Base-by-base conservation (phyloP, 1,284 basidiomycete species). In the Puccinia hordei region DNA sequence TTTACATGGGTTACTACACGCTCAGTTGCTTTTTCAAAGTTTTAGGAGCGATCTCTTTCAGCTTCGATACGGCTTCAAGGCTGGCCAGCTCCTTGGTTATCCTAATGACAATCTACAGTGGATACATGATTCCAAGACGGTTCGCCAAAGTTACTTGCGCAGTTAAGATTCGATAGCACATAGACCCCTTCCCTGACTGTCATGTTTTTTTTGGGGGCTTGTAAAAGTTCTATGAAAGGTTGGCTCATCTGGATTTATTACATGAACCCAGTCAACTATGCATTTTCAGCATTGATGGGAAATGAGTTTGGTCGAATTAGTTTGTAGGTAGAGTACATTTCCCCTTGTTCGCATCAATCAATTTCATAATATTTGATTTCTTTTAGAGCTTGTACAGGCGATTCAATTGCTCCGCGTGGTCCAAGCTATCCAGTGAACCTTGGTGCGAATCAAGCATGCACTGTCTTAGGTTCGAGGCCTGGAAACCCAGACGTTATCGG, bases 241-340 rank as follows among this genome's bases (percentile, higher is more conserved):
- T 63, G 59, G 46, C 68, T 82, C 15, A 68, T 78, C 57, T 82
- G 76, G 78, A 73, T 84, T 72, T 91, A 89, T 84, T 92, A 93
- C 85, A 86, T 93, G 82, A 82, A 83, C 55, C 85, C 85, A 9
- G 84, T 93, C 63, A 87, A 90, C 19, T 95, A 94, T 86, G 91
- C 91, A 0, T 95, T 92, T 88, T 90, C 91, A 82, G 91, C 90
- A 0, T 87, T 90, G 72, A 91, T 94, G 89, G 90, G 91, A 85
- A 94, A 94, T 84, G 92, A 94, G 85, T 94, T 94, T 86, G 90
- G 89, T 86, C 89, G 92, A 9, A 89, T 92, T n/a, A 22, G 81
- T 80, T 44, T 83, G 82, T 80, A 22, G 6, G 66, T 69, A n/a
- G n/a, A n/a, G n/a, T n/a, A n/a, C n/a, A n/a, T n/a, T n/a, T n/a